These are phyloP conservation scores for Hymenoscyphus scutula DNA, from an alignment of 2,329 filamentous ascomycete genomes.

Conservation along the genomic window DNA sequence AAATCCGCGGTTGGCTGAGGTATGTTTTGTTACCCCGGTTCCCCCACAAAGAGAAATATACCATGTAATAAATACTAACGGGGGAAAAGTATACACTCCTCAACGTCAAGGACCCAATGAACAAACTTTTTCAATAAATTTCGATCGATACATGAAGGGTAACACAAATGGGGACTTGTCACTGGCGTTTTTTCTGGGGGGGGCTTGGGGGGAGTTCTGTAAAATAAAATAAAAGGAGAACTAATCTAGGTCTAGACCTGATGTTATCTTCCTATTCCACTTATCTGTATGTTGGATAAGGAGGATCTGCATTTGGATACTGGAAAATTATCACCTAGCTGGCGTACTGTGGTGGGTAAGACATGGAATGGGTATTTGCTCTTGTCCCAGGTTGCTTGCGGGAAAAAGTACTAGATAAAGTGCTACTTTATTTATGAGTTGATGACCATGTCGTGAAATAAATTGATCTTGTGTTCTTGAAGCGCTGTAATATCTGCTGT, in stretches of 20 bases:
- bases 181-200: background rate
- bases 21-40: background rate
- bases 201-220: too few relatives aligned
- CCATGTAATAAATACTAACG: background rate
- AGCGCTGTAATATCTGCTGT: too few relatives aligned
- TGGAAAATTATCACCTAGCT: background rate
- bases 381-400: background rate
- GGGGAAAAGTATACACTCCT: background rate
- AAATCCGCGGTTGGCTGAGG: constrained; percentile 25
- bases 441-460: background rate
- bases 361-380: background rate
- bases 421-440: background rate
- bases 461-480: background rate
- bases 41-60: background rate
- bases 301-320: background rate
- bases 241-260: background rate
- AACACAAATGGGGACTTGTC: background rate
- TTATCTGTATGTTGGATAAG: background rate
- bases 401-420: background rate
- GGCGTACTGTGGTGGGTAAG: background rate
- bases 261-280: background rate
- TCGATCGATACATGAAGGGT: background rate
- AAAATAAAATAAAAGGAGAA: background rate
- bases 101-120: constrained; percentile 5
- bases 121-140: constrained; percentile 4